phyloP scores from a whole-genome alignment of 129 eudicot genomes.

The Helichrysum umbraculigerum region DNA sequence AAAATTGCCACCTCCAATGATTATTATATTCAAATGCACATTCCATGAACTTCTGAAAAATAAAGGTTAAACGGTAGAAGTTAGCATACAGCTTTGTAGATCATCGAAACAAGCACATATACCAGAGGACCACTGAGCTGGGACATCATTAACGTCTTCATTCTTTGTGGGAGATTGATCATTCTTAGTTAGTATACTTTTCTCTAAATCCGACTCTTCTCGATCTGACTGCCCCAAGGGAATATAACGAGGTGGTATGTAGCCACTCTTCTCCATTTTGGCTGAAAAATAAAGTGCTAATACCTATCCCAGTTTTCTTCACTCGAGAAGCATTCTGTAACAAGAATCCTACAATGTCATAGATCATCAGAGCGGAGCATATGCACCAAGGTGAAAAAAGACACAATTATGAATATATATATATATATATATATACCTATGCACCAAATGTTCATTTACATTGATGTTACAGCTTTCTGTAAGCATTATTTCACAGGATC shows the following conservation, averaged over 20 bases:
- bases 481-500: too few relatives aligned
- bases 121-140: slow-evolving; percentile 87
- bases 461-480: too few relatives aligned
- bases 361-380: not conserved
- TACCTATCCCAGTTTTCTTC: not conserved
- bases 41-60: slow-evolving; percentile 39
- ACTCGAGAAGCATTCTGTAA: slow-evolving; percentile 5
- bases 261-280: slow-evolving; percentile 54
- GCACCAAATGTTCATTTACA: too few relatives aligned
- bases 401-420: too few relatives aligned
- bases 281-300: not conserved
- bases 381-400: not conserved
- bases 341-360: slow-evolving; percentile 17
- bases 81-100: slow-evolving; percentile 86
- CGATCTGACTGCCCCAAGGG: slow-evolving; percentile 65
- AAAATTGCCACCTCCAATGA: slow-evolving; percentile 5
- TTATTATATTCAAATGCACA: slow-evolving; percentile 37
- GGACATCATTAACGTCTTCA: slow-evolving; percentile 27
- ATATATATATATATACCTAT: too few relatives aligned
- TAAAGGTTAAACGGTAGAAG: slow-evolving; percentile 45
- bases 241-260: slow-evolving; percentile 82
- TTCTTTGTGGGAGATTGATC: slow-evolving; percentile 24
- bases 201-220: slow-evolving; percentile 41
- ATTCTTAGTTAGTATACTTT: slow-evolving; percentile 23
- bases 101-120: slow-evolving; percentile 98